phyloP scores from a whole-genome alignment of 148 eudicot species.

The Rhododendron williamsianum region DNA sequence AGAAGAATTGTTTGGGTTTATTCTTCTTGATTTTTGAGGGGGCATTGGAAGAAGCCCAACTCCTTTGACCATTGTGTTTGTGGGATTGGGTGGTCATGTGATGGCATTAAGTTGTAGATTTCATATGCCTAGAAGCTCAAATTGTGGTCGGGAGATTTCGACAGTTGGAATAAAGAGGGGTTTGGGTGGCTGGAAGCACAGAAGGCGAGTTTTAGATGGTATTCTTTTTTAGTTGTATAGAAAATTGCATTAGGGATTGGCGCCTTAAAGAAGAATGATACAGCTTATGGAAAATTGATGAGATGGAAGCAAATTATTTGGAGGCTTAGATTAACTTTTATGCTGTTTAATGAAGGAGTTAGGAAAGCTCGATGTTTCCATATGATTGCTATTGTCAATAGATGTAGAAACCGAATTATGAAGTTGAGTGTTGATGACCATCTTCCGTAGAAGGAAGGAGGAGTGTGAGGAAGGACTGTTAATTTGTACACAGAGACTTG shows the following conservation, averaged over 20 bases:
- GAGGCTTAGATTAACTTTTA: not conserved
- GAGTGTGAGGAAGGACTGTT: not conserved
- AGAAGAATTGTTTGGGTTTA: not conserved
- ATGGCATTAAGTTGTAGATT: not conserved
- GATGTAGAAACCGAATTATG: not conserved
- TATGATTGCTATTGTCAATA: not conserved
- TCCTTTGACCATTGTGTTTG: not conserved
- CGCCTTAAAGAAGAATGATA: not conserved
- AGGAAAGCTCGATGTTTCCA: not conserved
- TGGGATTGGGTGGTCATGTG: not conserved
- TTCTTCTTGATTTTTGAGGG: not conserved
- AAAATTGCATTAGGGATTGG: not conserved
- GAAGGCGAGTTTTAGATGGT: not conserved
- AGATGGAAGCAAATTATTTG: not conserved
- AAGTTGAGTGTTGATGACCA: not conserved
- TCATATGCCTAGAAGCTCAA: not conserved
- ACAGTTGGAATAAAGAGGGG: not conserved
- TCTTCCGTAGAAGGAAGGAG: not conserved
- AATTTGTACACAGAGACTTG: not conserved
- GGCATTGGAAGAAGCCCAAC: not conserved
- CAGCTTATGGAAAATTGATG: not conserved
- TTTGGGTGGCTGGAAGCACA: not conserved
- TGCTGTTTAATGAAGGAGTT: not conserved
- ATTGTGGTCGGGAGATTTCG: not conserved
- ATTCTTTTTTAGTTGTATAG: no score